Conservation (phyloP, 257 asterid species). For the Penstemon barbatus region DNA sequence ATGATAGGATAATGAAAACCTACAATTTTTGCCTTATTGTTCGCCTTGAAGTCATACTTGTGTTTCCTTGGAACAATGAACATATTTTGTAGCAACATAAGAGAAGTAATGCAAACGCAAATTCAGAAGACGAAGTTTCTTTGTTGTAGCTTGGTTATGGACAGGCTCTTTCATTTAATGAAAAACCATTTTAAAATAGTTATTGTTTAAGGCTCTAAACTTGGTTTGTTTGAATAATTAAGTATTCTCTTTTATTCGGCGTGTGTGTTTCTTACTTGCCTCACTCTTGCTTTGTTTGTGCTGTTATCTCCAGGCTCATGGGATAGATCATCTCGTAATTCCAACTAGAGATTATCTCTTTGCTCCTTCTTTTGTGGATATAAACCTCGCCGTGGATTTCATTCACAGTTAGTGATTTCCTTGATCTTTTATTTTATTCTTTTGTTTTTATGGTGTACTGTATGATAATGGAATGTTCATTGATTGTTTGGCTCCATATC, state of each 20-base stretch:
- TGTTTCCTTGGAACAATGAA: constrained; percentile 3
- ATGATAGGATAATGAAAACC: constrained; percentile 8
- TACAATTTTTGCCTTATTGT: constrained; percentile 3
- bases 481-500: background rate
- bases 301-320: constrained; percentile 67
- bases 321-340: constrained; percentile 83
- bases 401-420: constrained; percentile 59
- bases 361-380: constrained; percentile 86
- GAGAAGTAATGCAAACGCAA: background rate
- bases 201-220: constrained; percentile 12
- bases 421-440: background rate
- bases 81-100: background rate
- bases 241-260: constrained; percentile 13
- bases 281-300: constrained; percentile 24
- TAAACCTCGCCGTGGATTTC: constrained; percentile 79
- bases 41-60: constrained; percentile 10
- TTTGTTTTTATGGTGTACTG: background rate
- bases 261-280: constrained; percentile 3
- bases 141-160: background rate
- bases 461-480: constrained; percentile 4
- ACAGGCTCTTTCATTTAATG: background rate
- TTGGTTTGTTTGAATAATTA: constrained; percentile 10
- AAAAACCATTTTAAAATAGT: background rate
- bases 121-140: constrained; percentile 1
- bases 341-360: constrained; percentile 95